Percentiles rank a stretch among this genome's conserved stretches.
Evolutionary conservation across 768 basidiomycete species (phyloP).

Genomic region (Lactarius deliciosus): DNA sequence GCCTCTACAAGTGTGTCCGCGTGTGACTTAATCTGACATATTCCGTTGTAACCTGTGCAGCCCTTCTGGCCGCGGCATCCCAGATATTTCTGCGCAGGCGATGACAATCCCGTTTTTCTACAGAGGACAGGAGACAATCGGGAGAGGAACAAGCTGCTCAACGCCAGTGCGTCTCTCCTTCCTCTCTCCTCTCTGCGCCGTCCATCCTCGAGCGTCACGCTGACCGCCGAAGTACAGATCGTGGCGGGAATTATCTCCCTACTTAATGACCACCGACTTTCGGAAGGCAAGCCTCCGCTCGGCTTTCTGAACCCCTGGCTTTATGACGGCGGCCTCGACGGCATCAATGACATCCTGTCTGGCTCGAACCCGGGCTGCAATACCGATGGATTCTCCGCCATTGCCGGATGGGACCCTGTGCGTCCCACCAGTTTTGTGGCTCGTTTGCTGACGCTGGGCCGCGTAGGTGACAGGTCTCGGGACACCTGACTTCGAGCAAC

Average conservation of each 20-base stretch:
- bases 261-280: no score
- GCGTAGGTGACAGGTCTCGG: not conserved
- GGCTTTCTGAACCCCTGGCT: no score
- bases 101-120: accelerated
- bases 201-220: no score
- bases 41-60: not conserved
- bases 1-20: not conserved
- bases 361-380: no score
- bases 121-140: not conserved
- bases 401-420: no score
- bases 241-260: no score
- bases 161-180: not conserved
- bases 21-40: not conserved
- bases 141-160: not conserved
- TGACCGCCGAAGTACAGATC: no score
- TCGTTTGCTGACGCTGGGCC: not conserved
- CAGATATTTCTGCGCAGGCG: not conserved
- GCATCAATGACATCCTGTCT: no score
- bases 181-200: no score
- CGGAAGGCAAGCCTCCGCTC: no score
- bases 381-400: no score
- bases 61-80: not conserved
- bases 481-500: not conserved
- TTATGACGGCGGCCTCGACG: no score
- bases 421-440: not conserved